Base-by-base conservation (phyloP, 2,329 filamentous ascomycete species). In the Chaetomiaceae sp. region DNA sequence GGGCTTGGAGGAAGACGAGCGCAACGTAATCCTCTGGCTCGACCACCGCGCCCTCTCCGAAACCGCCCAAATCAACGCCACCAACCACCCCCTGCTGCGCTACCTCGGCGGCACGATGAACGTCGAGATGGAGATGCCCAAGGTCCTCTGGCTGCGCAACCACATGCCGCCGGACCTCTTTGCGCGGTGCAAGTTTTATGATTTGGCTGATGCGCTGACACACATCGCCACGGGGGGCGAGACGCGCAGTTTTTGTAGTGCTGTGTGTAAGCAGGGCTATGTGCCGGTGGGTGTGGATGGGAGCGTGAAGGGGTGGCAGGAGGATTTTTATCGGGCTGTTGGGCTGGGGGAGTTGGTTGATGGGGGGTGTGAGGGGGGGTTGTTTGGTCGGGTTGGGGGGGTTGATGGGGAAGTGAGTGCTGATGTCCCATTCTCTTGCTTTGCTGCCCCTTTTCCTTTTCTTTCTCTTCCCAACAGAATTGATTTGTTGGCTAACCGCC, bases 41-140 rank as follows among this genome's bases (percentile, higher is more conserved):
- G 93, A 99, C 69, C 93, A 99, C 70, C 83, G 93, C 34, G 89
- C 93, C 1, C 82, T 93, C 13, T 82, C 88, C 54, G 93, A 99
- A 76, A 95, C 92, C 0, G 85, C 88, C 56, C 87, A 88, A 72
- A 95, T 99, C 73, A 99, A 99, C 68, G 82, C 83, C 48, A 97
- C 93, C 3, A 79, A 85, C 47, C 93, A 99, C 75, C 93, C 95
- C 68, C 76, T 99, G 48, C 81, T 99, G 53, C 87, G 90, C 64
- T 99, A 99, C 66, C 93, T 99, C 16, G 93, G 93, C 60, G 93
- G 93, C 57, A 92, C 87, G 67, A 99, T 99, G 93, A 96, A 89
- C 67, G 92, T 96, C 58, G 93, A 99, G 75, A 99, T 99, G 93
- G 93, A 99, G 69, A 95, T 99, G 50, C 93, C 93, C 57, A 99